phyloP scores from a whole-genome alignment of 805 yeast genomes.

The Hanseniaspora singularis region DNA sequence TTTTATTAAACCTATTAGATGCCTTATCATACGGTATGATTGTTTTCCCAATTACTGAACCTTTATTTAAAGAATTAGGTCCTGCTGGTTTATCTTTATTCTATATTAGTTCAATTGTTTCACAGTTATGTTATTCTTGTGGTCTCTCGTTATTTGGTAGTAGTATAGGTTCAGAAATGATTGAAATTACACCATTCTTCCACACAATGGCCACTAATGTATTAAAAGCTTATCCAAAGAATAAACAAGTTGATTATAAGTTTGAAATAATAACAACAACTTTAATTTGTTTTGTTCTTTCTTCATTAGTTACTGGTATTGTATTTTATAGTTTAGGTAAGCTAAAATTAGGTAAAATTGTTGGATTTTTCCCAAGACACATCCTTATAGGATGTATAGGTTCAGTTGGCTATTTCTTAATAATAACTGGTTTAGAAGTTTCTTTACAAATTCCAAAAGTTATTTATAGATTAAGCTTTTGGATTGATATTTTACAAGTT shows the following conservation, averaged over 20 bases:
- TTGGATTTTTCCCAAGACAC: conserved; percentile 93
- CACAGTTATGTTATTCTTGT: conserved; percentile 75
- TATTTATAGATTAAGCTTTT: conserved; percentile 47
- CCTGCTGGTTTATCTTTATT: conserved; percentile 90
- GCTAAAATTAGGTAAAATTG: conserved; percentile 68
- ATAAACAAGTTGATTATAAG: conserved; percentile 37
- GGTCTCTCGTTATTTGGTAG: conserved; percentile 85
- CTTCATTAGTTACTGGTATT: conserved; percentile 75
- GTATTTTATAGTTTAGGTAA: conserved; percentile 70
- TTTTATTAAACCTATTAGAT: conserved; percentile 75
- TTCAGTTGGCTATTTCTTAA: conserved; percentile 89
- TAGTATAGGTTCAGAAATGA: conserved; percentile 97
- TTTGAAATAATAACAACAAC: conserved; percentile 70
- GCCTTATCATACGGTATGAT: conserved; percentile 97
- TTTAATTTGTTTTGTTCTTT: conserved; percentile 68
- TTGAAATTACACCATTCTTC: conserved; percentile 96
- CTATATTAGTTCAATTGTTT: conserved; percentile 78
- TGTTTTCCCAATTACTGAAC: conserved; percentile 80
- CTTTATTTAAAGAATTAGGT: conserved; percentile 64
- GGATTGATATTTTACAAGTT: conserved; percentile 36
- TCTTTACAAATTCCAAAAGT: conserved; percentile 69
- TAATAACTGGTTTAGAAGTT: conserved; percentile 85
- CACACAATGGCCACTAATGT: conserved; percentile 84
- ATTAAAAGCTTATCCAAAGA: conserved; percentile 30
- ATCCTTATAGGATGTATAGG: conserved; percentile 95